Base-by-base conservation (phyloP, 371 early-diverging fungal genomes). In the Mucor plumbeus region DNA sequence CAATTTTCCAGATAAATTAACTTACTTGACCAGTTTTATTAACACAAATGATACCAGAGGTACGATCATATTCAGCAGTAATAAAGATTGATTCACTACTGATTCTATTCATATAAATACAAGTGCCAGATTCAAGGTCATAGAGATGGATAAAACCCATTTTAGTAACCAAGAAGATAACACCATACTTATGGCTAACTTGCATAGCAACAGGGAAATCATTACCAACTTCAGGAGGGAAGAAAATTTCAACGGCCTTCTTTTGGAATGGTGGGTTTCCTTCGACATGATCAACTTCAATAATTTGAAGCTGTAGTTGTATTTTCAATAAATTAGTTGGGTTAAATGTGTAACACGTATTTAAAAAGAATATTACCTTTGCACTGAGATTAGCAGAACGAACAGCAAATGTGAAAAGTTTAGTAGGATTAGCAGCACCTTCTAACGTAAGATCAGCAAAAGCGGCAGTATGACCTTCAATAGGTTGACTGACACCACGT, bases 131-230 rank as follows among this genome's bases (percentile, higher is more conserved):
- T 76, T 96, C 97, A 48, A 99, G 84, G 71, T 97, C 97, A 80
- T 95, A 98, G 35, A 99, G 82, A 74, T 98, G 98, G 64, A 98
- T 92, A 75, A 92, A 98, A n/a, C 99, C 99, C 76, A 90, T 94
- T 83, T 98, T 98, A 65, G 98, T 99, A 48, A 98, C 93, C 59
- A 99, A 77, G 78, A 90, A 99, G 63, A 97, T 92, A 48, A 98
- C 86, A 70, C 92, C 93, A 76, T 94, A 95, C 81, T 93, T 94
- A 50, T 91, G 87, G 62, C 93, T 91, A 63, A 97, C 87, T 83
- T 98, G 98, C 96, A 98, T 95, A 8, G 96, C 88, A 5, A 99
- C 97, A 31, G 99, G 99, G 84, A 98, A 99, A 78, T 99, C 99
- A 59, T 81, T 85, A 31, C 85, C 89, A 13, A 96, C 96, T 77